Percentiles rank a stretch among this genome's conserved stretches.
Evolutionary conservation across 2,329 filamentous ascomycete species (phyloP).

Genomic region (Alternaria gaisen): DNA sequence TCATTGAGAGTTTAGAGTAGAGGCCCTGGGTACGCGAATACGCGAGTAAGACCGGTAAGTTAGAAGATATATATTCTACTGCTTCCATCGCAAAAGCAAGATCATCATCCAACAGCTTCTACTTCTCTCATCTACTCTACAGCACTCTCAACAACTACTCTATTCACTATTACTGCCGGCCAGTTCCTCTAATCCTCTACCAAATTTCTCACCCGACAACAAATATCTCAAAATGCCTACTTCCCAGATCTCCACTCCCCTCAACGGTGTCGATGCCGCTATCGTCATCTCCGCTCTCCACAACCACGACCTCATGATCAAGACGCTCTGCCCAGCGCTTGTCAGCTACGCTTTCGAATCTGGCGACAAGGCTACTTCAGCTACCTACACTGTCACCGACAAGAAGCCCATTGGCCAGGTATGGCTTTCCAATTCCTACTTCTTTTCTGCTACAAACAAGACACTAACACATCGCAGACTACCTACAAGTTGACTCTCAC

Average conservation of each 20-base stretch:
- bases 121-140: constrained; percentile 9
- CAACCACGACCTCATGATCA: constrained; percentile 54
- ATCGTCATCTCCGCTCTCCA: constrained; percentile 48
- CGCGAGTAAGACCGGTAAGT: constrained; percentile 3
- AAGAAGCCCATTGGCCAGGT: constrained; percentile 53
- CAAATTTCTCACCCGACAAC: neutral
- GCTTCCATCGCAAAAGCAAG: neutral
- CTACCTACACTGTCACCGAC: constrained; percentile 50
- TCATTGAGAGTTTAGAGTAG: neutral
- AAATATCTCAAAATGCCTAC: constrained; percentile 43
- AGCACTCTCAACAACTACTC: neutral
- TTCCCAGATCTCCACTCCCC: constrained; percentile 48
- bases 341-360: constrained; percentile 46
- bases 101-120: constrained; percentile 14
- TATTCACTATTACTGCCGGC: constrained; percentile 1
- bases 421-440: neutral
- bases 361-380: constrained; percentile 39
- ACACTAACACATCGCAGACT: constrained; percentile 33
- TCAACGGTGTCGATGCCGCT: constrained; percentile 35
- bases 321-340: constrained; percentile 48
- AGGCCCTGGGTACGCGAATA: neutral
- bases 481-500: constrained; percentile 54
- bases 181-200: constrained; percentile 4
- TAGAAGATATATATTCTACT: constrained; percentile 16
- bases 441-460: neutral